These are phyloP conservation scores for Paraphaeosphaeria sporulosa DNA, from an alignment of 2,329 filamentous ascomycete genomes.

Conservation along the genomic window DNA sequence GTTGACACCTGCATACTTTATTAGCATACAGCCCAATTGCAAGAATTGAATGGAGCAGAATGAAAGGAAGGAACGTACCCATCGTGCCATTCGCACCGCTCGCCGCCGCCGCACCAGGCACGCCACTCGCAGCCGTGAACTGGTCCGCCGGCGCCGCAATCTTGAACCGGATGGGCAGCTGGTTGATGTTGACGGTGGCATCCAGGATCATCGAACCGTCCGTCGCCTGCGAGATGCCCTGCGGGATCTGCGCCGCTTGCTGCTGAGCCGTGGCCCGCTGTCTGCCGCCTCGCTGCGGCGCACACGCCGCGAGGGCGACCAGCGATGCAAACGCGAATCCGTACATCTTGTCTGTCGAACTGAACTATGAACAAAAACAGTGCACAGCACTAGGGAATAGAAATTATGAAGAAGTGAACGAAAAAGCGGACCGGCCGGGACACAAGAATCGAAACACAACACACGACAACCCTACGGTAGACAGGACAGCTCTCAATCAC, in stretches of 20 bases:
- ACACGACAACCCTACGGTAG: neutral
- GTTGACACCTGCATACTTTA: slow-evolving; percentile 54
- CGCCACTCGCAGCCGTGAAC: slow-evolving; percentile 60
- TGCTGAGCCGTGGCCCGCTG: slow-evolving; percentile 41
- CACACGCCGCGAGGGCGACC: slow-evolving; percentile 29
- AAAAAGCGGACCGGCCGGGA: slow-evolving; percentile 38
- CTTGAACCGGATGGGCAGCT: slow-evolving; percentile 63
- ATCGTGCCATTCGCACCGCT: slow-evolving; percentile 45
- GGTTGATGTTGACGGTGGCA: slow-evolving; percentile 63
- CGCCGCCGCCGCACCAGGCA: slow-evolving; percentile 55
- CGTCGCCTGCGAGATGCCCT: slow-evolving; percentile 52
- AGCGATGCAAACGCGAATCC: slow-evolving; percentile 27
- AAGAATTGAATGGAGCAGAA: neutral
- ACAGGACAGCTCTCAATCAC: neutral
- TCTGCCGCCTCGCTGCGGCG: slow-evolving; percentile 33
- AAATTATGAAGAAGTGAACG: slow-evolving; percentile 27
- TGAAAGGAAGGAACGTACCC: slow-evolving; percentile 19
- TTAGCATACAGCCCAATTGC: neutral
- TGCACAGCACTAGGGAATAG: slow-evolving; percentile 23
- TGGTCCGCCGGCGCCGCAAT: slow-evolving; percentile 63
- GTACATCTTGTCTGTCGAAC: slow-evolving; percentile 25
- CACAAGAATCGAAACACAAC: slow-evolving; percentile 12
- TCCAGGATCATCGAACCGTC: slow-evolving; percentile 66
- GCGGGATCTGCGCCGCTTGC: slow-evolving; percentile 44
- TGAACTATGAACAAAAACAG: slow-evolving; percentile 6